Percentiles rank a stretch among this genome's conserved stretches.
These are phyloP conservation scores for Triangularia verruculosa DNA, from an alignment of 2,329 filamentous ascomycete genomes.

Conservation along the genomic window DNA sequence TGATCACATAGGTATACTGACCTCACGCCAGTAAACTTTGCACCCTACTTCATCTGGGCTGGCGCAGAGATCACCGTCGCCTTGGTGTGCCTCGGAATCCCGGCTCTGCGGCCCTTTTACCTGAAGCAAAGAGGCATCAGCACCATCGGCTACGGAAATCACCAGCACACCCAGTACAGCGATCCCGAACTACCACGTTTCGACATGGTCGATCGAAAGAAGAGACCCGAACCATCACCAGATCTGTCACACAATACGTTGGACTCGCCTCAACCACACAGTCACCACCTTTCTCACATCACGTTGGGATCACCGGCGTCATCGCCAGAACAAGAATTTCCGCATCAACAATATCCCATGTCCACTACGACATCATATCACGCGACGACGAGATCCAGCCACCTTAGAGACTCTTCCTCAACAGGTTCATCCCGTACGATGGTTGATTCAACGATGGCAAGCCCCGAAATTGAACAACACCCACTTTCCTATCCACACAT, in stretches of 20 bases:
- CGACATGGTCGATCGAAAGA: conserved; percentile 51
- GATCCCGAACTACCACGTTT: conserved; percentile 46
- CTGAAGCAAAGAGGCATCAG: conserved; percentile 40
- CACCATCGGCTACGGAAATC: conserved; percentile 20
- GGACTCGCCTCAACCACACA: neutral
- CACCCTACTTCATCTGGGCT: conserved; percentile 38
- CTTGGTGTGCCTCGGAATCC: conserved; percentile 41
- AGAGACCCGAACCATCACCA: conserved; percentile 16
- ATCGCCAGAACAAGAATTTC: neutral
- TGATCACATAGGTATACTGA: neutral
- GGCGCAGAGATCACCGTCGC: conserved; percentile 39
- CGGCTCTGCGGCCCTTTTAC: conserved; percentile 40
- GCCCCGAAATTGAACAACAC: neutral
- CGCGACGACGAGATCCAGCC: neutral
- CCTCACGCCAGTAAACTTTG: conserved; percentile 32
- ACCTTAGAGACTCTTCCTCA: conserved; percentile 26
- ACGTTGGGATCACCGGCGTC: neutral
- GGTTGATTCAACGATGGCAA: conserved; percentile 11
- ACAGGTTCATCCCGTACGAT: conserved; percentile 23
- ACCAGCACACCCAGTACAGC: conserved; percentile 46
- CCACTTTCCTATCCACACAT: neutral
- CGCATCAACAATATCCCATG: neutral
- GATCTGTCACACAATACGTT: neutral
- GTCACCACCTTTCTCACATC: neutral
- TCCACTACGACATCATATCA: neutral